Conservation (phyloP, 768 basidiomycete species). For the Agrocybe pediades region DNA sequence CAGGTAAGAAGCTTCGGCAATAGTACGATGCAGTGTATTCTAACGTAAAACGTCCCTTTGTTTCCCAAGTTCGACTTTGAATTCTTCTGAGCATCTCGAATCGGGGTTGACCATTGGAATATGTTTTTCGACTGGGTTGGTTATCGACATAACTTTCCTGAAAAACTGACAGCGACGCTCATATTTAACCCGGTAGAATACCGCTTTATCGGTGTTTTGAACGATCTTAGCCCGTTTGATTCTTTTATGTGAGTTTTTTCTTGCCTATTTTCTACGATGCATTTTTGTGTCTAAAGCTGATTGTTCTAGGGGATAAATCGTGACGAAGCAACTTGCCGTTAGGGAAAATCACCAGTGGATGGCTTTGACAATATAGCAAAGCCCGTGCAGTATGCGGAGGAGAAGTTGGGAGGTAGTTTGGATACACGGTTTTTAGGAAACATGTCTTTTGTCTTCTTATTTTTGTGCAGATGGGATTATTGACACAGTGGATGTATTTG, state of each 20-base stretch:
- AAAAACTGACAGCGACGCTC: background rate
- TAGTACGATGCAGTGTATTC: no score
- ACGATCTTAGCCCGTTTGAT: constrained; percentile 37
- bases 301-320: constrained; percentile 36
- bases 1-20: no score
- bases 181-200: constrained; percentile 32
- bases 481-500: no score
- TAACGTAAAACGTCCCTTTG: no score
- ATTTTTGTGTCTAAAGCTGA: no score
- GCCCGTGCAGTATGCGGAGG: constrained; percentile 27
- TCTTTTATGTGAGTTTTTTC: constrained; percentile 33
- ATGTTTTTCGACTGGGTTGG: no score
- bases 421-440: background rate
- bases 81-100: no score
- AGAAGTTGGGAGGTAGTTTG: constrained; percentile 27
- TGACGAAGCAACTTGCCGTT: constrained; percentile 29
- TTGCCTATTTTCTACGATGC: background rate
- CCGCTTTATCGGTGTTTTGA: constrained; percentile 39
- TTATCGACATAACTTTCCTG: background rate
- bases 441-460: no score
- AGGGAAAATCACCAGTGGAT: constrained; percentile 38
- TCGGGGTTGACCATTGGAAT: no score
- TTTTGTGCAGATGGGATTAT: no score
- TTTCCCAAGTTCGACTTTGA: no score
- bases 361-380: constrained; percentile 26